Percentiles rank a stretch among this genome's conserved stretches.
Conservation (phyloP, 129 eudicot genomes). For the Flaveria robusta region DNA sequence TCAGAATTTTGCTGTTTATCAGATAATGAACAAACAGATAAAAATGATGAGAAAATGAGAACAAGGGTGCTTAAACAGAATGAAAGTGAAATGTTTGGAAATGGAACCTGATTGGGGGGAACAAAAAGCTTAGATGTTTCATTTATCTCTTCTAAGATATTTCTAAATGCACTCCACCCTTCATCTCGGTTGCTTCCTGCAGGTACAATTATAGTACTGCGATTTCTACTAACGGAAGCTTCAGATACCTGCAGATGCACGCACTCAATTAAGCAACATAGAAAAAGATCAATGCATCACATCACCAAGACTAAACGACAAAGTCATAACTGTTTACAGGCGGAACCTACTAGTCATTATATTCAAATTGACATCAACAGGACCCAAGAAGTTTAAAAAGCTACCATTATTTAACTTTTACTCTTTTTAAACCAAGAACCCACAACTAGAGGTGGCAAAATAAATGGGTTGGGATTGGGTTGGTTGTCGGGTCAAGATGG, state of each 20-base stretch:
- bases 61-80: not conserved
- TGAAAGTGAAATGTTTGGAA: conserved; percentile 10
- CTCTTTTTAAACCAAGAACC: conserved; percentile 14
- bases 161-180: conserved; percentile 97
- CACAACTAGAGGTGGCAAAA: no score
- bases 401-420: not conserved
- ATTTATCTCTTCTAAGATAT: conserved; percentile 87
- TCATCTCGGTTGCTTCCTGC: conserved; percentile 94
- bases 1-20: conserved; percentile 66
- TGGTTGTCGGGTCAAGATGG: no score
- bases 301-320: not conserved
- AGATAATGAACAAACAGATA: conserved; percentile 6
- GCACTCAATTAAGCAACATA: conserved; percentile 13
- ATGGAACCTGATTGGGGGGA: conserved; percentile 71
- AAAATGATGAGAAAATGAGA: not conserved
- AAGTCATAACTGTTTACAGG: not conserved
- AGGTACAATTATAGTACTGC: conserved; percentile 96
- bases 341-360: conserved; percentile 2
- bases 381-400: not conserved
- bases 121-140: conserved; percentile 82
- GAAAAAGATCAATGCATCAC: conserved; percentile 11
- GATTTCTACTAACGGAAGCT: conserved; percentile 96
- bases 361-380: not conserved
- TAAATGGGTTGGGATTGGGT: no score
- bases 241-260: conserved; percentile 74